Evolutionary conservation across 2,329 filamentous ascomycete genomes (phyloP).

Genomic region (Exophiala sp.): DNA sequence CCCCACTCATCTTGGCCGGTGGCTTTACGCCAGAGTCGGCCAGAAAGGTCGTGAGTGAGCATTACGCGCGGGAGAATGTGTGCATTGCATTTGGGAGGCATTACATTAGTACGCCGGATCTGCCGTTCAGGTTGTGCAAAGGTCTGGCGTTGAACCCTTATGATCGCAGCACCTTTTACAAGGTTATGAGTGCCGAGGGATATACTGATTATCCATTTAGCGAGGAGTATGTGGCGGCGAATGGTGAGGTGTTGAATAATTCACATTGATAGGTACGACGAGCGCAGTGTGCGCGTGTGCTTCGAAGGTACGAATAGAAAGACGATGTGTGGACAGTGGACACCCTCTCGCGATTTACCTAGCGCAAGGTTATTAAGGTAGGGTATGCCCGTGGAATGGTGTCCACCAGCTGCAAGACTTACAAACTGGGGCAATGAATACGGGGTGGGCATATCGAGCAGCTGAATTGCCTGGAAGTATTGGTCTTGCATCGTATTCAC

Average conservation of each 20-base stretch:
- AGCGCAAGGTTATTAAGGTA: not conserved
- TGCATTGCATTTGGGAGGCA: constrained; percentile 9
- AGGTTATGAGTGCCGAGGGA: constrained; percentile 6
- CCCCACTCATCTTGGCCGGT: constrained; percentile 50
- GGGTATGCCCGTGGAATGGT: not conserved
- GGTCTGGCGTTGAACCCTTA: constrained; percentile 4
- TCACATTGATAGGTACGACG: not conserved
- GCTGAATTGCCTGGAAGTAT: no score
- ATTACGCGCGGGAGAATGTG: not conserved
- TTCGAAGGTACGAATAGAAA: not conserved
- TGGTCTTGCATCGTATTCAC: no score
- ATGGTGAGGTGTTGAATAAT: not conserved
- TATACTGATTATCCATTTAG: constrained; percentile 27
- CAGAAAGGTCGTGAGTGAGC: constrained; percentile 31
- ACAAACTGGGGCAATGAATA: not conserved
- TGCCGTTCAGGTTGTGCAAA: constrained; percentile 13
- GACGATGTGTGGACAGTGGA: not conserved
- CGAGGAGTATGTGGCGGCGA: not conserved
- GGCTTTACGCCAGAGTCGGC: constrained; percentile 44
- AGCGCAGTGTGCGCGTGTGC: not conserved
- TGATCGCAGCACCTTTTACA: constrained; percentile 11
- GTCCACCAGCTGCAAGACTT: not conserved
- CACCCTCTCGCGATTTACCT: not conserved
- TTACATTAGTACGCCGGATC: constrained; percentile 13
- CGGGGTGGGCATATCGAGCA: no score